phyloP scores from a whole-genome alignment of 768 basidiomycete species.

The Boletus sp. region DNA sequence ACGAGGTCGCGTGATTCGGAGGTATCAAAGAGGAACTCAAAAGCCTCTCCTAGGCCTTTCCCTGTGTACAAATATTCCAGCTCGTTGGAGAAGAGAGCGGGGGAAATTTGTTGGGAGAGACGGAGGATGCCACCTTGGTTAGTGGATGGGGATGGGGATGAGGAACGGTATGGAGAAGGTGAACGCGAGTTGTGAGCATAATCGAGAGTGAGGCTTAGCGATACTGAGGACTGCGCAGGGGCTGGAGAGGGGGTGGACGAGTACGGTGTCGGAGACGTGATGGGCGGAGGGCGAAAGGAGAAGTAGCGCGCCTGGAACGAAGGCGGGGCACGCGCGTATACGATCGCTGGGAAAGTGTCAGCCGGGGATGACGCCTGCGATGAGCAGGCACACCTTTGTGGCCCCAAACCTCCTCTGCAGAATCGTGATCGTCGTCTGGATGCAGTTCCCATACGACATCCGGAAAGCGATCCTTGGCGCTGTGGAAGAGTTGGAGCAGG shows the following conservation, averaged over 20 bases:
- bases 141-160: conserved; percentile 47
- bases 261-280: conserved; percentile 48
- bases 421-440: conserved; percentile 49
- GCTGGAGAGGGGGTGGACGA: conserved; percentile 47
- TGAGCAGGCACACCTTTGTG: conserved; percentile 74
- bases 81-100: conserved; percentile 82
- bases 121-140: conserved; percentile 49
- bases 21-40: conserved; percentile 81
- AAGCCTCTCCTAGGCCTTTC: conserved; percentile 82
- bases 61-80: conserved; percentile 95
- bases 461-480: conserved; percentile 90
- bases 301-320: conserved; percentile 90
- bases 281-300: conserved; percentile 60
- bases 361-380: background rate
- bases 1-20: conserved; percentile 41
- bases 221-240: conserved; percentile 59
- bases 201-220: conserved; percentile 49
- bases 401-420: conserved; percentile 70
- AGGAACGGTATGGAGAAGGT: conserved; percentile 43
- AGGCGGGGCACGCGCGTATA: conserved; percentile 92
- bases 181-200: conserved; percentile 40
- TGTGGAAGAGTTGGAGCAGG: conserved; percentile 69
- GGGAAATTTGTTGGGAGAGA: conserved; percentile 64
- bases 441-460: conserved; percentile 93
- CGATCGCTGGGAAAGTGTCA: conserved; percentile 58